Base-by-base conservation (phyloP, 1,139 yeast species). In the Taiozyma sp. region DNA sequence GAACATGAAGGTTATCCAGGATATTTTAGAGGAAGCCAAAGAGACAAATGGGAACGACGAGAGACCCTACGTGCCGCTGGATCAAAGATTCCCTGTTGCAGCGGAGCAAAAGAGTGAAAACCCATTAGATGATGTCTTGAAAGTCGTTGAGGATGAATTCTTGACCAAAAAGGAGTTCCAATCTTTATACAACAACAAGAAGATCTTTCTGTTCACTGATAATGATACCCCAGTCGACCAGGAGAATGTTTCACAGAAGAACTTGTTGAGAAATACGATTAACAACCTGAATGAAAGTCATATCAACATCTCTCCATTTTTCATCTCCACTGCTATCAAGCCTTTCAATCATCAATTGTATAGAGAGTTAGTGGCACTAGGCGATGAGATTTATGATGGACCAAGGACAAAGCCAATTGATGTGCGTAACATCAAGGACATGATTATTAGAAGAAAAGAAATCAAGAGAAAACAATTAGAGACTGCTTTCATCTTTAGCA, bases 271-370 rank as follows among this genome's bases (percentile, higher is more conserved):
- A 61, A 79, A 79, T 22, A 72, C 84, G 6, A 75, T 87, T 29
- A 75, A 77, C 46, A 95, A 88, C 65, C 73, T 79, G 48, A 76
- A 77, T 48, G 77, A 77, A 49, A 69, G 71, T 21, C 70, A 68
- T 40, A 80, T 86, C 32, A 70, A 69, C 16, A 75, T 90, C 19
- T 70, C 73, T 24, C 95, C 97, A 0, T 75, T 88, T 49, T 83
- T 91, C 59, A 65, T 89, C 42, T 71, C 75, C 5, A 59, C 63
- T 28, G 54, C 64, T 4, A 58, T 57, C 2, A 56, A 58, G 22
- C 62, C 69, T 3, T 86, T 87, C 61, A 76, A 85, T 60, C 68
- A 77, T 51, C 57, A 72, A 7, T 71, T 75, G 45, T 89, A 79
- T 63, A 77, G 81, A 58, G 85, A 82, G 50, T 71, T 83, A 29